Conservation (phyloP, 1,139 yeast species). For the Yamadazyma buinensis region DNA sequence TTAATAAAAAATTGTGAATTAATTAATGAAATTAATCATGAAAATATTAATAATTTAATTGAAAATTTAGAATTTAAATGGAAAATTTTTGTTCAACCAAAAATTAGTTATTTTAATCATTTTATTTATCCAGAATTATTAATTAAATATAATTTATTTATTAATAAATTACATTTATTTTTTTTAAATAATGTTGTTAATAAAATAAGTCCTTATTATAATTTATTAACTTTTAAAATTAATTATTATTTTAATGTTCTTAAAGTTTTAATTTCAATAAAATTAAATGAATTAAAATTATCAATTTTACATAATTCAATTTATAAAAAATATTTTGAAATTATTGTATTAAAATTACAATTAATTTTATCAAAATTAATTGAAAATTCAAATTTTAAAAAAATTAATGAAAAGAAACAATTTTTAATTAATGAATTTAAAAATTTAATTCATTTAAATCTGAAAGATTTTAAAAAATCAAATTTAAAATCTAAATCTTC, state of each 20-base stretch:
- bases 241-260: not conserved
- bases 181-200: not conserved
- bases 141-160: conserved; percentile 4
- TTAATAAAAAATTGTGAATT: conserved; percentile 9
- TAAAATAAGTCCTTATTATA: not conserved
- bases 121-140: conserved; percentile 12
- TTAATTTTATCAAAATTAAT: conserved; percentile 7
- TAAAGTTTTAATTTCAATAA: not conserved
- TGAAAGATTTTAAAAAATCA: no score
- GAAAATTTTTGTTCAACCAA: conserved; percentile 12
- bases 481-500: not conserved
- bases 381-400: conserved; percentile 10
- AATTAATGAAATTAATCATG: conserved; percentile 11
- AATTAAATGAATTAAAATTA: conserved; percentile 3
- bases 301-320: conserved; percentile 3
- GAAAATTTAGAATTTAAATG: conserved; percentile 12
- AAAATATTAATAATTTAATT: conserved; percentile 9
- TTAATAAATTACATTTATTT: conserved; percentile 3
- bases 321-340: conserved; percentile 2
- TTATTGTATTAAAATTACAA: not conserved
- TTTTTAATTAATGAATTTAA: conserved; percentile 29
- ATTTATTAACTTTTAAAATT: not conserved
- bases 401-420: conserved; percentile 17
- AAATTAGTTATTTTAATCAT: conserved; percentile 8
- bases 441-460: conserved; percentile 19